Conservation (phyloP, 805 yeast genomes). For the Kodamaea leandrae region DNA sequence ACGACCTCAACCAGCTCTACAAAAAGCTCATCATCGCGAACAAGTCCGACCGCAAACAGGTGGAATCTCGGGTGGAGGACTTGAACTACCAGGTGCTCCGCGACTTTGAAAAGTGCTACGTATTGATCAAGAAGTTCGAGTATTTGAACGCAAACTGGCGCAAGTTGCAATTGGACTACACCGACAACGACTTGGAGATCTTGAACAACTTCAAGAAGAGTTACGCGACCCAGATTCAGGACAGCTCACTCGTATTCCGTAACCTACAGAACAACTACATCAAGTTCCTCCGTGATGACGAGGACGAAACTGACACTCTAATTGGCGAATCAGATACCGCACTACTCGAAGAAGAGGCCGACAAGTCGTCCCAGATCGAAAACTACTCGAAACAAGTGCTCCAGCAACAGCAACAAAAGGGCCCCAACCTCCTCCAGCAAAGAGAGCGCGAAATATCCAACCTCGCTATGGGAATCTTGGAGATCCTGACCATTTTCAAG, state of each 20-base stretch:
- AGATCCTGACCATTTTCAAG: constrained; percentile 87
- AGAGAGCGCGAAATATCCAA: constrained; percentile 88
- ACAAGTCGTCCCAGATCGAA: constrained; percentile 42
- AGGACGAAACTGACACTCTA: constrained; percentile 46
- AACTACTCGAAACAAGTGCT: constrained; percentile 53
- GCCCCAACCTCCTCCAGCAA: constrained; percentile 46
- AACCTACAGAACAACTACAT: constrained; percentile 87
- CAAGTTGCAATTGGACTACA: constrained; percentile 41
- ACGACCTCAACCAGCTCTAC: constrained; percentile 65
- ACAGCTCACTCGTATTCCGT: constrained; percentile 71
- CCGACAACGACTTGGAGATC: constrained; percentile 56
- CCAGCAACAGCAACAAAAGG: constrained; percentile 43
- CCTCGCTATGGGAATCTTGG: constrained; percentile 91
- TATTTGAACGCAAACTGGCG: constrained; percentile 37
- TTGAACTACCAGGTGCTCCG: constrained; percentile 73
- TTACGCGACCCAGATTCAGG: constrained; percentile 83
- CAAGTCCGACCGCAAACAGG: constrained; percentile 72
- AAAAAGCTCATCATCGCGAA: constrained; percentile 84
- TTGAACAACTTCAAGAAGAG: constrained; percentile 78
- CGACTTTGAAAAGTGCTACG: constrained; percentile 75
- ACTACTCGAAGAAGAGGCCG: constrained; percentile 16
- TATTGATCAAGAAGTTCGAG: constrained; percentile 64
- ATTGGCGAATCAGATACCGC: constrained; percentile 7
- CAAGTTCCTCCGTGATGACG: constrained; percentile 79
- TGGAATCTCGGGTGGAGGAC: constrained; percentile 77